Conservation (phyloP, 2,329 filamentous ascomycete species). For the Trichoderma harzianum region DNA sequence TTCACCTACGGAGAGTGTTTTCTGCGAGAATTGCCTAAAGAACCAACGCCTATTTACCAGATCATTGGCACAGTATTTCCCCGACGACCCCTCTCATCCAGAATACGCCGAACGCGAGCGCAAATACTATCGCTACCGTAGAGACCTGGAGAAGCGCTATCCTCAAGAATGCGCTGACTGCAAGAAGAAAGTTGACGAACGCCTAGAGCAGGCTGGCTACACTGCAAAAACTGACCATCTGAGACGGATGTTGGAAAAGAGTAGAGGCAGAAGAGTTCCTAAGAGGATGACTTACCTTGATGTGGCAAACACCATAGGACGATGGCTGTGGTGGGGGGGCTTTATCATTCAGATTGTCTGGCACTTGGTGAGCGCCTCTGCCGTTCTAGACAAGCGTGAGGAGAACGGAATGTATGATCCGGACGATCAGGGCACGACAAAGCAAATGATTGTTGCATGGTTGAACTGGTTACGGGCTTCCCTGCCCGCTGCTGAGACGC, state of each 20-base stretch:
- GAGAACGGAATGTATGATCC: constrained; percentile 35
- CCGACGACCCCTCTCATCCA: constrained; percentile 60
- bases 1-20: constrained; percentile 39
- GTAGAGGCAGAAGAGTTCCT: constrained; percentile 36
- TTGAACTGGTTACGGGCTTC: constrained; percentile 23
- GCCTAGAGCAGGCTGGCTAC: constrained; percentile 70
- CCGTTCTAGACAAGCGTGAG: constrained; percentile 25
- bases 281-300: constrained; percentile 40
- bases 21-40: constrained; percentile 76
- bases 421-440: constrained; percentile 27
- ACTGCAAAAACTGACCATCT: constrained; percentile 81
- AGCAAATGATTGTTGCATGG: constrained; percentile 16
- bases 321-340: constrained; percentile 48
- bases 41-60: constrained; percentile 82
- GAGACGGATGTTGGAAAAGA: constrained; percentile 69
- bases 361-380: constrained; percentile 40
- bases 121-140: constrained; percentile 66
- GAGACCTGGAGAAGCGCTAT: constrained; percentile 74
- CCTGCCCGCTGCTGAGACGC: constrained; percentile 39
- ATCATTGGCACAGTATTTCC: constrained; percentile 75
- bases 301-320: constrained; percentile 40
- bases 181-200: constrained; percentile 66
- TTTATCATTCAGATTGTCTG: constrained; percentile 47
- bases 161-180: constrained; percentile 85
- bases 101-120: constrained; percentile 66